phyloP scores from a whole-genome alignment of 805 yeast genomes.

The Tetrapisispora taiwanensis region DNA sequence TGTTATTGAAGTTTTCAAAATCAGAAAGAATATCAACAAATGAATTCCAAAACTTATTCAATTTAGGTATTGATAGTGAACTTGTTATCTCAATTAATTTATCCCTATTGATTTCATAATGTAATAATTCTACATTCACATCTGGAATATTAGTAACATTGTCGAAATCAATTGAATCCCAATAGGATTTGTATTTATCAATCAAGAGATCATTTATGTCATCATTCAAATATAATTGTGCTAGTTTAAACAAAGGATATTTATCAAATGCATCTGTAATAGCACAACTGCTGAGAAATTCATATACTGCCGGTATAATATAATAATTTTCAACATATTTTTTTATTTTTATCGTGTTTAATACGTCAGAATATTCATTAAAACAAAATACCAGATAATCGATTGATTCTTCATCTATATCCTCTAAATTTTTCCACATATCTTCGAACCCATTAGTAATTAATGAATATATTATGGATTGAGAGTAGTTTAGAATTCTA shows the following conservation, averaged over 20 bases:
- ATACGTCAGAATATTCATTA: not conserved
- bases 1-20: not conserved
- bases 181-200: not conserved
- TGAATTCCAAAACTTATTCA: not conserved
- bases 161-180: not conserved
- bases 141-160: not conserved
- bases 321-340: not conserved
- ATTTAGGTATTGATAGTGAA: not conserved
- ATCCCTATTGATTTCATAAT: not conserved
- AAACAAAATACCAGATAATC: not conserved
- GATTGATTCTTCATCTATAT: conserved; percentile 14
- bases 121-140: not conserved
- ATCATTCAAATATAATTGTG: not conserved
- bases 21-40: not conserved
- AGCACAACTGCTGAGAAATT: not conserved
- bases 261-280: not conserved
- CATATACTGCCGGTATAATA: not conserved
- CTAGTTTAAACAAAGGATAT: not conserved
- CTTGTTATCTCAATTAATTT: not conserved
- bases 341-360: not conserved
- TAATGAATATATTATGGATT: conserved; percentile 14
- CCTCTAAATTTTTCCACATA: conserved; percentile 13
- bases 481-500: conserved; percentile 16
- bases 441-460: conserved; percentile 5
- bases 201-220: not conserved